Evolutionary conservation across 345 rosid genomes (phyloP).

Genomic region (Bruguiera gymnorhiza): DNA sequence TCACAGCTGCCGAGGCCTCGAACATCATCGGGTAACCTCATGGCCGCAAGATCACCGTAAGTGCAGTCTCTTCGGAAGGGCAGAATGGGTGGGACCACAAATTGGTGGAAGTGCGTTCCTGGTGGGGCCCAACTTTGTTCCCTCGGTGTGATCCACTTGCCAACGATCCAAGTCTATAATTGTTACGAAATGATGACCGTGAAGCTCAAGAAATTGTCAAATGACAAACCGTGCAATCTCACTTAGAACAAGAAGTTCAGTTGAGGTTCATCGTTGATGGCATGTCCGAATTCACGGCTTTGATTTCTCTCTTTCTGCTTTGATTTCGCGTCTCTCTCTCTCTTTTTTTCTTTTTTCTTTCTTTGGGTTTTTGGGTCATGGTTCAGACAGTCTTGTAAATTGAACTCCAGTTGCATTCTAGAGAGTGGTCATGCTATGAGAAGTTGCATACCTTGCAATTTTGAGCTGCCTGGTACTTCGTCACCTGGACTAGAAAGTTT

Average conservation of each 20-base stretch:
- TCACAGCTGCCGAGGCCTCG: slow-evolving; percentile 89
- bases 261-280: background rate
- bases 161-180: slow-evolving; percentile 89
- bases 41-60: slow-evolving; percentile 92
- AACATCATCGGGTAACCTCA: slow-evolving; percentile 84
- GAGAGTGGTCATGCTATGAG: no score
- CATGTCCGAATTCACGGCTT: background rate
- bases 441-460: slow-evolving; percentile 59
- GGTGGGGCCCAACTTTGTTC: slow-evolving; percentile 92
- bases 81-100: slow-evolving; percentile 90
- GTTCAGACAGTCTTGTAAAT: no score
- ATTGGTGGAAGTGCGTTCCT: slow-evolving; percentile 94
- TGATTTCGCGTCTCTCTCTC: background rate
- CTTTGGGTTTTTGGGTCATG: background rate
- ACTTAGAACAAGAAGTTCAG: background rate
- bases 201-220: background rate
- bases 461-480: slow-evolving; percentile 83
- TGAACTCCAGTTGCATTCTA: no score
- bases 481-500: slow-evolving; percentile 76
- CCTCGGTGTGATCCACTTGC: slow-evolving; percentile 91
- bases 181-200: background rate
- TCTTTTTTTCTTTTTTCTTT: background rate
- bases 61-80: slow-evolving; percentile 74
- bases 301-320: background rate
- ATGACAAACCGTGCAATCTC: background rate